Conservation (phyloP, 2,329 filamentous ascomycete genomes). For the Colletotrichum cuscutae region DNA sequence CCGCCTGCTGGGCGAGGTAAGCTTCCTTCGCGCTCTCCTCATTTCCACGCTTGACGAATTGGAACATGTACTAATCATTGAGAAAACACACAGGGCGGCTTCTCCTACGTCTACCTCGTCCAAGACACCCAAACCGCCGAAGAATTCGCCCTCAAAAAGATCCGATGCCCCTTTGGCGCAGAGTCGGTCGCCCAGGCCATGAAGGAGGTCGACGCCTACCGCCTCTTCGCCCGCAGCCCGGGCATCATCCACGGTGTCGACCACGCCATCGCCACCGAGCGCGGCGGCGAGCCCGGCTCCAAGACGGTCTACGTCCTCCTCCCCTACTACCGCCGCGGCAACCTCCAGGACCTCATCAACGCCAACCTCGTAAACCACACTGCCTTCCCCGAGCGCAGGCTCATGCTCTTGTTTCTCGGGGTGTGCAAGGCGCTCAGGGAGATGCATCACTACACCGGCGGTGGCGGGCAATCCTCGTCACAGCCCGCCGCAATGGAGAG, state of each 20-base stretch:
- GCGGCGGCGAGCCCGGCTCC: conserved; percentile 66
- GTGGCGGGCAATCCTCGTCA: background rate
- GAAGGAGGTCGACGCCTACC: conserved; percentile 97
- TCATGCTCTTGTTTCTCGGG: conserved; percentile 92
- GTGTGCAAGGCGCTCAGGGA: conserved; percentile 88
- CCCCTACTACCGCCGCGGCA: conserved; percentile 94
- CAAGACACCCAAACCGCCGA: conserved; percentile 87
- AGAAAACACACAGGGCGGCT: conserved; percentile 75
- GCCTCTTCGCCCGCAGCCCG: conserved; percentile 82
- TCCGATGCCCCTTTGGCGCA: conserved; percentile 96
- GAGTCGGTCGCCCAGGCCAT: conserved; percentile 95
- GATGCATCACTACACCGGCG: conserved; percentile 85
- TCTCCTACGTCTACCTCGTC: conserved; percentile 98
- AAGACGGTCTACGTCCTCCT: conserved; percentile 98
- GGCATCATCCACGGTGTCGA: conserved; percentile 91
- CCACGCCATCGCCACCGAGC: conserved; percentile 82
- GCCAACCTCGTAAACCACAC: conserved; percentile 97
- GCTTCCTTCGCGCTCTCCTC: conserved; percentile 35
- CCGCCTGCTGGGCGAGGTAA: conserved; percentile 89
- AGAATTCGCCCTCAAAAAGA: conserved; percentile 97
- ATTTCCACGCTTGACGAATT: background rate
- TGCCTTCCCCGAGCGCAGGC: conserved; percentile 83
- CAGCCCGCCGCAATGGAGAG: conserved; percentile 53
- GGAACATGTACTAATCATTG: background rate
- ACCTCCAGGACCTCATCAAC: conserved; percentile 98